Conservation (phyloP, 257 asterid genomes). For the Solanum corneliomulleri region DNA sequence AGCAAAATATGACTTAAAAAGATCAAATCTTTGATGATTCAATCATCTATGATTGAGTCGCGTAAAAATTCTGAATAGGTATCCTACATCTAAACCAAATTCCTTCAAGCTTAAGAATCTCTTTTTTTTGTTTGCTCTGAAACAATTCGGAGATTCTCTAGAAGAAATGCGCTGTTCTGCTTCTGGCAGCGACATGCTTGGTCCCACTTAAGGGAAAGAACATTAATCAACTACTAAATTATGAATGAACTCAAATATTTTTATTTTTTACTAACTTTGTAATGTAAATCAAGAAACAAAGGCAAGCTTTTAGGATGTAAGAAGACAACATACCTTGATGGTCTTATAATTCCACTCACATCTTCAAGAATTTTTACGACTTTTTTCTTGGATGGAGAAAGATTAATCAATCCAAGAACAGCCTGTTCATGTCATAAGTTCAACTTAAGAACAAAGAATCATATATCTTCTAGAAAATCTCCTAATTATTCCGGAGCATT, state of each 20-base stretch:
- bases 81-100: background rate
- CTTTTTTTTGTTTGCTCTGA: background rate
- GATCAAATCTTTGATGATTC: background rate
- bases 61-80: background rate
- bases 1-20: background rate
- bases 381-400: constrained; percentile 62
- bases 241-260: background rate
- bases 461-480: background rate
- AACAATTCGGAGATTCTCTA: background rate
- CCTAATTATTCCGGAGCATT: background rate
- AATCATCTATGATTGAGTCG: background rate
- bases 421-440: constrained; percentile 21
- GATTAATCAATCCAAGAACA: constrained; percentile 43
- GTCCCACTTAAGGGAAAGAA: background rate
- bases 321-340: constrained; percentile 50
- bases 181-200: background rate
- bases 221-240: background rate
- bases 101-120: background rate
- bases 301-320: background rate
- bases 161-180: background rate
- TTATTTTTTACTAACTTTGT: background rate
- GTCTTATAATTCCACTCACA: constrained; percentile 64
- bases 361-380: constrained; percentile 54
- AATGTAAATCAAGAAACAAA: background rate
- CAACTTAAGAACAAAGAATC: background rate